Evolutionary conservation across 1,284 basidiomycete genomes (phyloP), one percentile per base, ranked within the genome.

Genomic region (Sanghuangporus baumii): DNA sequence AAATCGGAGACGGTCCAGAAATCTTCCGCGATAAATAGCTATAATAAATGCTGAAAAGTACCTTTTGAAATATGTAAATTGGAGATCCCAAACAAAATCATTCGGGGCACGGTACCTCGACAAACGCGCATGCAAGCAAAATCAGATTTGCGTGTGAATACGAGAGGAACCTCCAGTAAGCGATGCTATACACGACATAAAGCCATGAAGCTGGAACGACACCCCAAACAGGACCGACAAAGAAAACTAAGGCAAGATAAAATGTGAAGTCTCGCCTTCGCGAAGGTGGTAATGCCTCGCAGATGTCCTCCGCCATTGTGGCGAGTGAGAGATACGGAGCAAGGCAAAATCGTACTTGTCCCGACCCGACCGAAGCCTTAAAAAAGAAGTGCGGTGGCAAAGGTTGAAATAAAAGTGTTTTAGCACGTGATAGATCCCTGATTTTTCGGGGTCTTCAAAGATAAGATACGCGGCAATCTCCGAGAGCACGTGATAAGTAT

Each of bases 41-140:
- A 69, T 92, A 83, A 73, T 91, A 87, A 48, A 93, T 70, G 65
- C 87, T 88, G 75, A 96, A 96, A 64, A 87, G 71, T n/a, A 86
- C 82, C 89, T 94, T 70, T 20, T 43, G n/a, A 37, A 47, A 56
- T 11, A 51, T 36, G 38, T 31, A 31, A 31, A 31, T 31, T 31
- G 26, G 2, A 60, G 55, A 46, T 59, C 34, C 57, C 58, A 60
- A 56, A 46, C n/a, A 57, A 48, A 34, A 54, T 16, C 54, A n/a
- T 37, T 36, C 55, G 51, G 62, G 48, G 40, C 31, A 58, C 60
- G 66, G 65, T 60, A 88, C 89, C 81, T 90, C 89, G 70, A 75
- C 80, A 37, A 85, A 71, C 50, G 85, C 80, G 63, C 83, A 67
- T 54, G 70, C 75, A 65, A 87, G 85, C 11, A 76, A 67, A 26